These are phyloP conservation scores for Monosporascus sp. DNA, from an alignment of 2,329 filamentous ascomycete species.

Conservation along the genomic window DNA sequence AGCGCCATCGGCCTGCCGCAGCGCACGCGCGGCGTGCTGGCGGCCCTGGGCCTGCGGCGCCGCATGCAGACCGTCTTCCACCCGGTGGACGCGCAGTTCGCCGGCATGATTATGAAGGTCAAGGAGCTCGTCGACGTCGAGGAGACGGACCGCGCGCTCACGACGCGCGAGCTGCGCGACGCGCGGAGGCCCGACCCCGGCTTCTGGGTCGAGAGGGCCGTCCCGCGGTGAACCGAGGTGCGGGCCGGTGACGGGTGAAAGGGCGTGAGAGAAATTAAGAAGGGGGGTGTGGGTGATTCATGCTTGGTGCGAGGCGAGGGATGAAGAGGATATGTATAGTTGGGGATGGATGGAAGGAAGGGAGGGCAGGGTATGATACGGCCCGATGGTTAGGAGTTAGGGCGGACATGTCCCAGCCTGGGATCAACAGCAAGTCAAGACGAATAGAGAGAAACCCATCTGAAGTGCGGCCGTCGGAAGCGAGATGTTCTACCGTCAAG, in stretches of 20 bases:
- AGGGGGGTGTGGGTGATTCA: too few relatives aligned
- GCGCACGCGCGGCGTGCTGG: constrained; percentile 73
- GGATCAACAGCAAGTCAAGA: too few relatives aligned
- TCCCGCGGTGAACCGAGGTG: constrained; percentile 23
- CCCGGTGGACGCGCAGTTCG: constrained; percentile 72
- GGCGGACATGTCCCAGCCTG: too few relatives aligned
- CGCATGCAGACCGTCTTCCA: constrained; percentile 87
- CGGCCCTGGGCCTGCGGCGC: constrained; percentile 78
- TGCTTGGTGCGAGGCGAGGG: too few relatives aligned
- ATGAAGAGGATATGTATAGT: too few relatives aligned
- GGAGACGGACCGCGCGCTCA: constrained; percentile 65
- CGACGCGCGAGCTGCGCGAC: constrained; percentile 62
- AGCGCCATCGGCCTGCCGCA: constrained; percentile 83
- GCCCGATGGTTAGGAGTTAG: too few relatives aligned
- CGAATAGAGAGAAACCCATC: too few relatives aligned
- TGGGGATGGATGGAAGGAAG: too few relatives aligned
- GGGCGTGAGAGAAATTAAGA: neutral
- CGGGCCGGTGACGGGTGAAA: neutral
- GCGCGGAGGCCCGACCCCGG: constrained; percentile 71
- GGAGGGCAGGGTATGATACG: too few relatives aligned
- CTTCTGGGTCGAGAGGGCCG: constrained; percentile 68
- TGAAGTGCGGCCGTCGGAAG: too few relatives aligned
- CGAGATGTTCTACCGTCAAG: too few relatives aligned
- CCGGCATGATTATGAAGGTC: constrained; percentile 88
- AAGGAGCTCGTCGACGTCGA: constrained; percentile 84